phyloP scores from a whole-genome alignment of 148 eudicot genomes.

The Vaccinium vitisidaea region DNA sequence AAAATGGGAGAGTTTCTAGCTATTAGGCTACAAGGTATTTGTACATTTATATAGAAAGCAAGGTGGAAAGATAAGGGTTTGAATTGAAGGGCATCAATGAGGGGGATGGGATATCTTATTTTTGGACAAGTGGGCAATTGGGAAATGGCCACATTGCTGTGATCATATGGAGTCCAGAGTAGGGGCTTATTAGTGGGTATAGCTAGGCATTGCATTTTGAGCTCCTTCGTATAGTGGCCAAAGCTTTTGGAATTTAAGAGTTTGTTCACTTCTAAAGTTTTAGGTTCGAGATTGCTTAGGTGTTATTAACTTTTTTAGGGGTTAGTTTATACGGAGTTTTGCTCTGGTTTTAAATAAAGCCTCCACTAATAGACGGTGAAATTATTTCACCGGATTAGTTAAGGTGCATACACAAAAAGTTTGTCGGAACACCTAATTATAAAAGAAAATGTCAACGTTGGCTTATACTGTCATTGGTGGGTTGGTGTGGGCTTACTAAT shows the following conservation, averaged over 20 bases:
- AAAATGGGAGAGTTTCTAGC: not conserved
- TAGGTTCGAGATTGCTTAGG: too few relatives aligned
- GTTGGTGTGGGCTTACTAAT: not conserved
- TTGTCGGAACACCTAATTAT: too few relatives aligned
- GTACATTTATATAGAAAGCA: constrained; percentile 19
- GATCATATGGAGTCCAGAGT: constrained; percentile 2
- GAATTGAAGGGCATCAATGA: not conserved
- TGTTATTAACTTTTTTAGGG: too few relatives aligned
- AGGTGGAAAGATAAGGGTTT: constrained; percentile 12
- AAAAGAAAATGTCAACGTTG: not conserved
- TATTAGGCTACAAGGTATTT: not conserved
- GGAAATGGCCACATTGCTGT: constrained; percentile 22
- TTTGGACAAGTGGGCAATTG: constrained; percentile 21
- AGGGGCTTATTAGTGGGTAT: constrained; percentile 1
- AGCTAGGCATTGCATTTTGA: not conserved
- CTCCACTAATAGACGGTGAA: too few relatives aligned
- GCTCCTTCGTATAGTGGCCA: not conserved
- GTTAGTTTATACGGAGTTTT: too few relatives aligned
- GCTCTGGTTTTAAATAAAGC: too few relatives aligned
- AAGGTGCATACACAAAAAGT: too few relatives aligned
- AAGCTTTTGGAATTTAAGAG: not conserved
- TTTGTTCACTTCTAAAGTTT: too few relatives aligned
- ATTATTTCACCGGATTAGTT: too few relatives aligned
- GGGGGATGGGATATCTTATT: constrained; percentile 7
- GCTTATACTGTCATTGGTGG: not conserved